Conservation (phyloP, 2,329 filamentous ascomycete genomes). For the Metarhizium album region DNA sequence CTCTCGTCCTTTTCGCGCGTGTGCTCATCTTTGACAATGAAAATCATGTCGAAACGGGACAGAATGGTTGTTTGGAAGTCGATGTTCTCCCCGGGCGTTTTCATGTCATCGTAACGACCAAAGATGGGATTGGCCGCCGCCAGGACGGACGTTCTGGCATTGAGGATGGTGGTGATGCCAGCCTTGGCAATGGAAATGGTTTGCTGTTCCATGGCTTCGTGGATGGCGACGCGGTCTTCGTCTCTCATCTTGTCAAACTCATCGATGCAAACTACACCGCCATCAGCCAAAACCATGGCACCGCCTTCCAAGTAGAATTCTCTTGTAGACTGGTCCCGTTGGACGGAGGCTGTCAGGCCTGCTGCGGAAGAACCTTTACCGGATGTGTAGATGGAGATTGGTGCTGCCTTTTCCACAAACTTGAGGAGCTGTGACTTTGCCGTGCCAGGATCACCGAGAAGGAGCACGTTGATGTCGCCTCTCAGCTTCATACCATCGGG, state of each 20-base stretch:
- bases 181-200: conserved; percentile 98
- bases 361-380: conserved; percentile 96
- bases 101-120: conserved; percentile 95
- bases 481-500: conserved; percentile 95
- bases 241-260: conserved; percentile 99
- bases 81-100: conserved; percentile 95
- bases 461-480: conserved; percentile 94
- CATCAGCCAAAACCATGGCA: conserved; percentile 95
- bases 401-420: conserved; percentile 92
- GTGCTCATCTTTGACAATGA: conserved; percentile 95
- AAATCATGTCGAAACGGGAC: conserved; percentile 99
- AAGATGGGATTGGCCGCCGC: conserved; percentile 97
- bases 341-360: conserved; percentile 93
- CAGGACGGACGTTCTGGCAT: conserved; percentile 87
- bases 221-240: conserved; percentile 93
- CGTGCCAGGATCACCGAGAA: conserved; percentile 94
- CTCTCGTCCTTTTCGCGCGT: conserved; percentile 79
- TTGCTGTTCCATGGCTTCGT: conserved; percentile 99
- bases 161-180: conserved; percentile 95
- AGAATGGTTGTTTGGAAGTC: conserved; percentile 98
- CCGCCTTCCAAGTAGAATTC: conserved; percentile 98
- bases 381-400: conserved; percentile 96
- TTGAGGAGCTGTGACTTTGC: conserved; percentile 96
- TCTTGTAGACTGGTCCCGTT: conserved; percentile 79
- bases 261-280: conserved; percentile 95